Evolutionary conservation across 208 protist genomes (phyloP).

Genomic region (Leishmania tropica): DNA sequence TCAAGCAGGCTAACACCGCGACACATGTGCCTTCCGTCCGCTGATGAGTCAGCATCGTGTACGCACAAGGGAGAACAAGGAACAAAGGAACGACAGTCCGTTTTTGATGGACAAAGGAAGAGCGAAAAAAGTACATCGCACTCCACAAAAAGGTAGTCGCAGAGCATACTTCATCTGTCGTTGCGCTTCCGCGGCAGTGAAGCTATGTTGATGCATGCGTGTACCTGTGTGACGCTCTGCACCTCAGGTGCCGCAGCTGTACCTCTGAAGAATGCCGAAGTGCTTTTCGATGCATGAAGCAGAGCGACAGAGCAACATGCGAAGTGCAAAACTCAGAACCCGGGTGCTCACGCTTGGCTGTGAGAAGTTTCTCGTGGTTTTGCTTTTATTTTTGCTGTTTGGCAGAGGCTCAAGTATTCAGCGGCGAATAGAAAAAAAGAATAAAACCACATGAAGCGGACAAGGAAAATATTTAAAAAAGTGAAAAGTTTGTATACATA

Average conservation of each 20-base stretch:
- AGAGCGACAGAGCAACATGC: background rate
- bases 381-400: background rate
- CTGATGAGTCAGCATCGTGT: background rate
- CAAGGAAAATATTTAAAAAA: background rate
- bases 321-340: background rate
- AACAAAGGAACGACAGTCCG: background rate
- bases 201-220: background rate
- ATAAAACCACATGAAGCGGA: background rate
- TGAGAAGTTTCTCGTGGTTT: background rate
- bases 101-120: background rate
- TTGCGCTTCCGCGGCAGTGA: background rate
- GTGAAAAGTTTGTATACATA: background rate
- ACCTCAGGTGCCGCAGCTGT: background rate
- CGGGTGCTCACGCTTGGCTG: background rate
- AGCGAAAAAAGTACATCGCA: background rate
- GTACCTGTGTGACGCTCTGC: background rate
- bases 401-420: background rate
- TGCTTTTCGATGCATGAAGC: background rate
- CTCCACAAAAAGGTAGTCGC: background rate
- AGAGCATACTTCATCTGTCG: background rate
- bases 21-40: background rate
- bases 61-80: background rate
- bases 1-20: no score
- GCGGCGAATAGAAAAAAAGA: background rate
- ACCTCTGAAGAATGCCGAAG: background rate